Conservation (phyloP, 2,329 filamentous ascomycete genomes). For the Claviceps purpurea region DNA sequence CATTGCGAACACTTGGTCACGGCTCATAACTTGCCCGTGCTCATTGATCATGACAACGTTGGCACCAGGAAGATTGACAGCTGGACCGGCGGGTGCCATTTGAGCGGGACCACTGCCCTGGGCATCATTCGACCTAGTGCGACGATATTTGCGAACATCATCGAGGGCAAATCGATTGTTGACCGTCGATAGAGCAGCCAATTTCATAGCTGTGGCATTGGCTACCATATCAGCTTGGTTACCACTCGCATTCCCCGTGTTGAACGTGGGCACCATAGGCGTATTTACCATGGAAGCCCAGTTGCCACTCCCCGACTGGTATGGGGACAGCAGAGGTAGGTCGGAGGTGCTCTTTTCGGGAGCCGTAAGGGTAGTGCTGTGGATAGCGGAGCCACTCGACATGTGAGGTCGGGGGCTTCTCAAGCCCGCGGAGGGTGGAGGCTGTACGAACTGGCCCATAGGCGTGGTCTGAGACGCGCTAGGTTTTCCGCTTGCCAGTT, state of each 20-base stretch:
- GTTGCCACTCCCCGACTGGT: conserved; percentile 67
- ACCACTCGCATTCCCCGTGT: conserved; percentile 33
- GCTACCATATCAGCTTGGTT: conserved; percentile 94
- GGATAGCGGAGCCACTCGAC: conserved; percentile 55
- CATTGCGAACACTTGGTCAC: conserved; percentile 72
- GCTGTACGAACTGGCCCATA: conserved; percentile 93
- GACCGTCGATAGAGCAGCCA: conserved; percentile 90
- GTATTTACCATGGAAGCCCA: conserved; percentile 99
- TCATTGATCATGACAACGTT: conserved; percentile 93
- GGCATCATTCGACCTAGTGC: conserved; percentile 77
- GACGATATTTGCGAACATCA: conserved; percentile 91
- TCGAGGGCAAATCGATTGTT: conserved; percentile 97
- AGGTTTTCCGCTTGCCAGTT: conserved; percentile 51
- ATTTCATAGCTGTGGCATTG: conserved; percentile 97
- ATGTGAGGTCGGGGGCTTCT: conserved; percentile 68
- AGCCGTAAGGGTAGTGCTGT: conserved; percentile 69
- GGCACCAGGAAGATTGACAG: conserved; percentile 49
- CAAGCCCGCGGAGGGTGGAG: conserved; percentile 57
- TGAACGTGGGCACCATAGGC: conserved; percentile 84
- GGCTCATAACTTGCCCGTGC: conserved; percentile 72
- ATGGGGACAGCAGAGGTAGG: conserved; percentile 77
- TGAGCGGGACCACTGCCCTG: conserved; percentile 47
- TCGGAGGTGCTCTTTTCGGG: conserved; percentile 53
- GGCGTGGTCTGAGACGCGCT: conserved; percentile 57
- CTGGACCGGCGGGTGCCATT: conserved; percentile 52